Percentiles rank a stretch among this genome's conserved stretches.
phyloP scores from a whole-genome alignment of 169 alveolate species.

The Theileria parva region DNA sequence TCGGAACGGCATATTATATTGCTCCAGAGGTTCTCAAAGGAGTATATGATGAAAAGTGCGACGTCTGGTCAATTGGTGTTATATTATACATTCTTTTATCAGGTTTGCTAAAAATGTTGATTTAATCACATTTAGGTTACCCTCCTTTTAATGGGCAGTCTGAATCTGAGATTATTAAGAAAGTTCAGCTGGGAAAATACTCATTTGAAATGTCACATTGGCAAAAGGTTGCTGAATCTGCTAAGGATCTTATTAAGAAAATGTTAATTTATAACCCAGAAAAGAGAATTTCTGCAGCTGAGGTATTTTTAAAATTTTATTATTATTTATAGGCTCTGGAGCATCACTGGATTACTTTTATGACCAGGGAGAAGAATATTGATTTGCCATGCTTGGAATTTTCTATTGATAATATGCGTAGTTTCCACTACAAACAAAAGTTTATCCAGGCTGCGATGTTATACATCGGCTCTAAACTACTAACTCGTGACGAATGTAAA shows the following conservation, averaged over 20 bases:
- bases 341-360: conserved; percentile 86
- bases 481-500: conserved; percentile 87
- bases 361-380: conserved; percentile 68
- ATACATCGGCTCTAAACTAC: conserved; percentile 87
- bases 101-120: conserved; percentile 56
- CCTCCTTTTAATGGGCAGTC: conserved; percentile 89
- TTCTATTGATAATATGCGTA: conserved; percentile 78
- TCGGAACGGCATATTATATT: conserved; percentile 93
- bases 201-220: conserved; percentile 80
- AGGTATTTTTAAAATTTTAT: conserved; percentile 8
- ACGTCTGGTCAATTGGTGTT: conserved; percentile 89
- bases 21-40: conserved; percentile 91
- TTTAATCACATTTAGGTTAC: conserved; percentile 67
- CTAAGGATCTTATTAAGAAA: conserved; percentile 83
- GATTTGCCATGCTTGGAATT: conserved; percentile 79
- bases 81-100: conserved; percentile 85
- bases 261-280: conserved; percentile 85
- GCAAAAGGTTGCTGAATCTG: conserved; percentile 83
- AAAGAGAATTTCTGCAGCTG: conserved; percentile 83
- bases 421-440: conserved; percentile 85
- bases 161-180: conserved; percentile 84
- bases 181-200: conserved; percentile 84
- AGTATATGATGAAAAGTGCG: conserved; percentile 88
- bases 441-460: conserved; percentile 89
- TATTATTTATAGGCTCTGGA: conserved; percentile 74